Evolutionary conservation across 2,329 filamentous ascomycete species (phyloP).

Genomic region (Beauveria varroae): DNA sequence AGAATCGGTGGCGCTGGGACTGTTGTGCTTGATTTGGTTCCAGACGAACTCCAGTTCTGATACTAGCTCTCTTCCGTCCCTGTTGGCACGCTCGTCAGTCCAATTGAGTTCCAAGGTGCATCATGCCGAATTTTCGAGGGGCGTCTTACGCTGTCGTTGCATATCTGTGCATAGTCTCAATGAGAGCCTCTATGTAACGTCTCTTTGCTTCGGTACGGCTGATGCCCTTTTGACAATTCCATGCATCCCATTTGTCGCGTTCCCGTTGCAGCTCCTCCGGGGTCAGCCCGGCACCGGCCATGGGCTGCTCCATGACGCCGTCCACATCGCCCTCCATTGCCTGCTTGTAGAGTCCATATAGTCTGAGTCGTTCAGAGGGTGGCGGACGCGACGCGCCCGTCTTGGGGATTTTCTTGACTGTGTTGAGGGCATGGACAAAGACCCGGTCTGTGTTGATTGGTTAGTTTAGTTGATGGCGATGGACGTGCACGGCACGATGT

Average conservation of each 20-base stretch:
- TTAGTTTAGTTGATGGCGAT: background rate
- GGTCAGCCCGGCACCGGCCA: slow-evolving; percentile 36
- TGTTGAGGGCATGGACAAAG: slow-evolving; percentile 97
- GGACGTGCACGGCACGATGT: background rate
- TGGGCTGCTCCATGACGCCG: slow-evolving; percentile 82
- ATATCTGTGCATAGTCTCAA: slow-evolving; percentile 95
- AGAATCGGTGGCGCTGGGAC: slow-evolving; percentile 54
- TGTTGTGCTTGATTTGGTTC: slow-evolving; percentile 93
- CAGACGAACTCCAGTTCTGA: slow-evolving; percentile 97
- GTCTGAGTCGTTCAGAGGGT: slow-evolving; percentile 71
- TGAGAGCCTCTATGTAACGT: slow-evolving; percentile 85
- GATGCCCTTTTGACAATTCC: slow-evolving; percentile 79
- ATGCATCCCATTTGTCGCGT: slow-evolving; percentile 81
- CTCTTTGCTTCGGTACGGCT: slow-evolving; percentile 89
- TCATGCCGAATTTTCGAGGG: background rate
- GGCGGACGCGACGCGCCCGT: slow-evolving; percentile 87
- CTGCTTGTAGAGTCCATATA: slow-evolving; percentile 98
- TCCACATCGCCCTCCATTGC: slow-evolving; percentile 98
- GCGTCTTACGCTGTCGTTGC: slow-evolving; percentile 67
- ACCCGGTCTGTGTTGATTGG: slow-evolving; percentile 66
- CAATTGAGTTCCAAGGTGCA: background rate
- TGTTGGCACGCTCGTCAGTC: slow-evolving; percentile 20
- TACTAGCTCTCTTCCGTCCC: slow-evolving; percentile 79
- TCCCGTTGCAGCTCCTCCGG: slow-evolving; percentile 50
- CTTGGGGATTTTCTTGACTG: slow-evolving; percentile 93